A percentile compares a stretch with the other conserved stretches of the same genome.
Evolutionary conservation across 2,329 filamentous ascomycete genomes (phyloP).

Genomic region (Fusarium veterinarium): DNA sequence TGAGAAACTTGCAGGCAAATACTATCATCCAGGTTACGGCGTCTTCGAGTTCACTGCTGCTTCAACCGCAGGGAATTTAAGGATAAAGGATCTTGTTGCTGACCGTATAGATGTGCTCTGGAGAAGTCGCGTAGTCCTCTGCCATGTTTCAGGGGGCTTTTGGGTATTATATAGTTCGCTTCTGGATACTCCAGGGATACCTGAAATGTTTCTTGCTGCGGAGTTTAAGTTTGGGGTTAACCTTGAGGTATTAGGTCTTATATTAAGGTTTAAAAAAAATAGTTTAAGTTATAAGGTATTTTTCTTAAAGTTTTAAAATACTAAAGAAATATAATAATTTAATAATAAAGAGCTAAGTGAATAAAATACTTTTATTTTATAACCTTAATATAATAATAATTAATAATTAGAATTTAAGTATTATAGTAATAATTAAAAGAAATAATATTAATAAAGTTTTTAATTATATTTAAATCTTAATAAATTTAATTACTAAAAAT

Average conservation of each 20-base stretch:
- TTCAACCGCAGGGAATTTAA: constrained; percentile 15
- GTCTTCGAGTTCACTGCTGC: constrained; percentile 27
- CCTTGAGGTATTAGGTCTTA: not conserved
- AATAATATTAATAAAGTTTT: too few species aligned
- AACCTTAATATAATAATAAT: too few species aligned
- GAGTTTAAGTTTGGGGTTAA: not conserved
- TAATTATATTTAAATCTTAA: too few species aligned
- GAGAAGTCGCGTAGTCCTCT: constrained; percentile 33
- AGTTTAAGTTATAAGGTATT: not conserved
- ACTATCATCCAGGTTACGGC: constrained; percentile 57
- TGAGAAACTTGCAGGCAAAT: constrained; percentile 51
- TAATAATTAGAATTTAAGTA: too few species aligned
- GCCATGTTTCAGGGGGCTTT: constrained; percentile 45
- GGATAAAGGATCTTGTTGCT: constrained; percentile 38
- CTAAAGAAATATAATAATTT: too few species aligned
- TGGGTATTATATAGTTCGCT: constrained; percentile 40
- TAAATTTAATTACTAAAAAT: too few species aligned
- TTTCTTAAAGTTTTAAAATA: not conserved
- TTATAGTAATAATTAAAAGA: too few species aligned
- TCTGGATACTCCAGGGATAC: not conserved
- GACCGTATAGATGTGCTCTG: constrained; percentile 42
- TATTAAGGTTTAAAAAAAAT: not conserved
- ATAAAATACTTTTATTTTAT: too few species aligned
- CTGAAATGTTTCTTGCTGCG: not conserved
- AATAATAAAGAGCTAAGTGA: too few species aligned